These are phyloP conservation scores for Penicillium olsonii DNA, from an alignment of 2,329 filamentous ascomycete genomes.

Conservation along the genomic window DNA sequence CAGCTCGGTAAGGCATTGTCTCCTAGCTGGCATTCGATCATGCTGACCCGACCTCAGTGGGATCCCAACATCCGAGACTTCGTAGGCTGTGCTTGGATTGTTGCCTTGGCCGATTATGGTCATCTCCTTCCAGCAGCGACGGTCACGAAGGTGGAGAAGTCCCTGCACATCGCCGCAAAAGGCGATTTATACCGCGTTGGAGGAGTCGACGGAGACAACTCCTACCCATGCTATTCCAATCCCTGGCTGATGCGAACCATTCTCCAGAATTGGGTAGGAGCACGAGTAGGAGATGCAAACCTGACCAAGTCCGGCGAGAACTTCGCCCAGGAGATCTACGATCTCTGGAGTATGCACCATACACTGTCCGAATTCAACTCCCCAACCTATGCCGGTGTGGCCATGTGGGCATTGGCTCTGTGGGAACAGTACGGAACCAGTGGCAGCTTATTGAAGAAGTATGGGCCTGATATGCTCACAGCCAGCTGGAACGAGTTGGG, in stretches of 20 bases:
- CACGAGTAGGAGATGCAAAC: slow-evolving; percentile 55
- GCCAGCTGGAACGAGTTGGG: slow-evolving; percentile 56
- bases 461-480: slow-evolving; percentile 54
- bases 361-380: slow-evolving; percentile 66
- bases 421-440: slow-evolving; percentile 62
- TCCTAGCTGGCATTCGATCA: background rate
- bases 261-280: slow-evolving; percentile 60
- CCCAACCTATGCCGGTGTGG: slow-evolving; percentile 64
- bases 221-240: slow-evolving; percentile 65
- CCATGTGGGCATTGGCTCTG: slow-evolving; percentile 59
- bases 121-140: slow-evolving; percentile 47
- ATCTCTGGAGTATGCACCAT: slow-evolving; percentile 57
- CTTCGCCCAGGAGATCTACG: slow-evolving; percentile 58
- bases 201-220: slow-evolving; percentile 60
- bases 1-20: slow-evolving; percentile 8
- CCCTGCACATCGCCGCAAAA: slow-evolving; percentile 56
- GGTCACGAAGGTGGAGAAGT: slow-evolving; percentile 52
- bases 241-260: slow-evolving; percentile 66
- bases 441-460: slow-evolving; percentile 55
- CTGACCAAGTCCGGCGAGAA: slow-evolving; percentile 60
- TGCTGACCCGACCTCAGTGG: slow-evolving; percentile 10
- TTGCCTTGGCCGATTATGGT: slow-evolving; percentile 21
- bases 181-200: slow-evolving; percentile 65
- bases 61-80: slow-evolving; percentile 24
- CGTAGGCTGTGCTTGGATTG: slow-evolving; percentile 20